Conservation (phyloP, 441 rosid species). For the Oxalis stricta region DNA sequence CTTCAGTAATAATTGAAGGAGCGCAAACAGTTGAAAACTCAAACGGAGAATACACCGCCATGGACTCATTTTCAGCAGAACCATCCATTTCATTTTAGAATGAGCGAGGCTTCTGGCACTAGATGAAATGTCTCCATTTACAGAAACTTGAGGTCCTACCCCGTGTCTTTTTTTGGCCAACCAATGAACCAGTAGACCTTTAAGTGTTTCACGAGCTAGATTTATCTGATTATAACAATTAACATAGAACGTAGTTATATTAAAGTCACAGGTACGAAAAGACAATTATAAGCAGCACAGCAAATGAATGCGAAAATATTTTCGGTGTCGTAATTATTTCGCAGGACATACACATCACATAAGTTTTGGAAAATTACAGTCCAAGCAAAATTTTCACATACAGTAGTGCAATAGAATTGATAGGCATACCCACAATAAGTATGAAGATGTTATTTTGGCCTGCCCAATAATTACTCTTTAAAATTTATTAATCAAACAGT, state of each 20-base stretch:
- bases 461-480: too few species aligned
- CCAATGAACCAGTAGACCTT: constrained; percentile 93
- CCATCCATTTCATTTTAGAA: constrained; percentile 61
- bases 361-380: too few species aligned
- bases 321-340: too few species aligned
- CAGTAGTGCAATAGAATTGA: too few species aligned
- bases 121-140: constrained; percentile 55
- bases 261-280: background rate
- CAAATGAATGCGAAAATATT: too few species aligned
- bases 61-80: constrained; percentile 53
- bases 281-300: too few species aligned
- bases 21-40: constrained; percentile 67
- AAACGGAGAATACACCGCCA: constrained; percentile 82
- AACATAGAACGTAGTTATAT: constrained; percentile 1
- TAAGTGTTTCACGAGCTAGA: constrained; percentile 90
- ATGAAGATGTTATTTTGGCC: too few species aligned
- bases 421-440: too few species aligned
- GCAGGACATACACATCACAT: too few species aligned
- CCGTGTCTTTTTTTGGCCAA: constrained; percentile 70
- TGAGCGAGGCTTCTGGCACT: constrained; percentile 37
- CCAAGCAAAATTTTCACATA: too few species aligned
- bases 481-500: too few species aligned
- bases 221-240: constrained; percentile 51
- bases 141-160: constrained; percentile 44
- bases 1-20: constrained; percentile 91